Base-by-base conservation (phyloP, 768 basidiomycete genomes). In the Xanthoconium stramineum region DNA sequence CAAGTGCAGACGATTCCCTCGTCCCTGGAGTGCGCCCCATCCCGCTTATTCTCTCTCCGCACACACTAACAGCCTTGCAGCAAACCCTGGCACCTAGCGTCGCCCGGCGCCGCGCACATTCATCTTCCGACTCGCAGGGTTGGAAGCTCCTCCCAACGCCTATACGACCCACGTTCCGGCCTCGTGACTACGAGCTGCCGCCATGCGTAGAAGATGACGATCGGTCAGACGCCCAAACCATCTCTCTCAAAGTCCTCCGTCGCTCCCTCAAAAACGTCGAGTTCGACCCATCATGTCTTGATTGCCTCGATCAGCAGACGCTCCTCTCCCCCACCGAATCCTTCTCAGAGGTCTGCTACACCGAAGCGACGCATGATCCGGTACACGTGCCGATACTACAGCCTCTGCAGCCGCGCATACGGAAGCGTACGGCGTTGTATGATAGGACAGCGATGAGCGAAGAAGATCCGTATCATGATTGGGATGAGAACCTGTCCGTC, bases 301-400 rank as follows among this genome's bases (percentile, higher is more conserved):
- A 76, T 55, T 69, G 69, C 38, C 73, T 79, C 37, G 78, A 79
- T 62, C 68, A 77, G 20, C 72, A 76, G 56, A 73, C 78, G 0
- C 71, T 79, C 12, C 62, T 72, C 32, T 69, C 72, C 0, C 78
- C 78, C 11, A 62, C 69, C 3, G 74, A 76, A 28, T 69, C 76
- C 28, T 79, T 77, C 59, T 74, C 75, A 5, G 78, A 78, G 47
- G 52, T 75, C 2, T 79, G 78, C 57, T 79, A 76, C 53, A 60
- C 71, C 13, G 69, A 69, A 44, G 76, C 78, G 8, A 72, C 77
- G n/a, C 66, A 72, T 35, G 73, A 74, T 37, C 58, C 62, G 37
- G 38, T 52, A 6, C 60, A 65, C 11, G 72, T 71, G 0, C 71
- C 71, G 5, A 15, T 59, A 0, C 56, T 71, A 1, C 71, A 71